A percentile compares a stretch with the other conserved stretches of the same genome.
Conservation (phyloP, 768 basidiomycete genomes). For the Suillus subaureus region DNA sequence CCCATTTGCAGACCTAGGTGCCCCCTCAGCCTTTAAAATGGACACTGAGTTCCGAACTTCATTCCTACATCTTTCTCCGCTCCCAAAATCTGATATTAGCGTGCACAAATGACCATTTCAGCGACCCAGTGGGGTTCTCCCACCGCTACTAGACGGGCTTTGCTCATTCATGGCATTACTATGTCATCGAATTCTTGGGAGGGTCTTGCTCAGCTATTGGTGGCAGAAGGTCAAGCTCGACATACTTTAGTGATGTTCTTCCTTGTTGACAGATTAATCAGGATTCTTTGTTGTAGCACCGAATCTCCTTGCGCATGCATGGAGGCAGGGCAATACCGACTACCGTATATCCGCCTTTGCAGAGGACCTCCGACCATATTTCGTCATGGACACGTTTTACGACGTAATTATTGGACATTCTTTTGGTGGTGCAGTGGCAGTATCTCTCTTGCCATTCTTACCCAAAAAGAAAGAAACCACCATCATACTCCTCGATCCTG, state of each 20-base stretch:
- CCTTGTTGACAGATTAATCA: not conserved
- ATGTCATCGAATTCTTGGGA: slow-evolving; percentile 12
- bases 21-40: not conserved
- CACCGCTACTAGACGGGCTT: slow-evolving; percentile 7
- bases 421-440: not conserved
- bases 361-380: slow-evolving; percentile 7
- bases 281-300: slow-evolving; percentile 13
- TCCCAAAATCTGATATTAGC: not conserved
- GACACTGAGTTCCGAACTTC: not conserved
- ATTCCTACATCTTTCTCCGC: not conserved
- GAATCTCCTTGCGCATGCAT: slow-evolving; percentile 11
- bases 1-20: not conserved
- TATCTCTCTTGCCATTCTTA: not conserved
- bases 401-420: not conserved
- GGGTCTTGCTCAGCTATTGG: slow-evolving; percentile 10
- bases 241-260: not conserved
- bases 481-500: slow-evolving; percentile 1
- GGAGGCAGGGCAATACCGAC: not conserved
- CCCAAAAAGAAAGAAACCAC: not conserved
- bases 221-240: slow-evolving; percentile 8
- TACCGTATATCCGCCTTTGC: slow-evolving; percentile 5
- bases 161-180: slow-evolving; percentile 14
- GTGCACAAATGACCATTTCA: slow-evolving; percentile 2
- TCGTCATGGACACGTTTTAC: not conserved
- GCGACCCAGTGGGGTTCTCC: slow-evolving; percentile 12